Evolutionary conservation across 345 rosid genomes (phyloP).

Genomic region (Rhodomyrtus tomentosa): DNA sequence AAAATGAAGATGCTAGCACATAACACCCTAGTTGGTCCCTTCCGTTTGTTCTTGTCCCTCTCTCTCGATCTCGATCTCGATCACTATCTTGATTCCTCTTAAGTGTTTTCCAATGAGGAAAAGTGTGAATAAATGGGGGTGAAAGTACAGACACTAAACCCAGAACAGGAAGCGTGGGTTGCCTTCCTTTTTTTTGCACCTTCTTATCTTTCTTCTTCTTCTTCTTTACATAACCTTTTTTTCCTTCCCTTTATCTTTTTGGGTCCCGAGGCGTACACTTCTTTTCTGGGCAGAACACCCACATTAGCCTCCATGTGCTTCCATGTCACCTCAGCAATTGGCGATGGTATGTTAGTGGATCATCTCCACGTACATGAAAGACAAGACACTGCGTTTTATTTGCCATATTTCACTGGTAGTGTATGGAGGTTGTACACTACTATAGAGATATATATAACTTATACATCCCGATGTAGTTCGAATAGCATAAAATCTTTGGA

Average conservation of each 20-base stretch:
- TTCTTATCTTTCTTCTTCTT: neutral
- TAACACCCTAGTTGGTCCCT: neutral
- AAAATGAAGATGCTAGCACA: neutral
- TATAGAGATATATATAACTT: neutral
- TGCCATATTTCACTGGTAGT: neutral
- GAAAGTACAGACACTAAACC: neutral
- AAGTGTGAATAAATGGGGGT: neutral
- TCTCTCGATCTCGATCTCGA: neutral
- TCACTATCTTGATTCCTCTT: neutral
- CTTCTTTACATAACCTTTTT: neutral
- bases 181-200: neutral
- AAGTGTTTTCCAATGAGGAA: neutral
- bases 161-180: slow-evolving; percentile 1
- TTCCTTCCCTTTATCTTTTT: slow-evolving; percentile 1
- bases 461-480: neutral
- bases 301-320: slow-evolving; percentile 3
- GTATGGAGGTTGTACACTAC: neutral
- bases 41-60: neutral
- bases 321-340: neutral
- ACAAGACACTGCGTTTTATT: neutral
- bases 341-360: neutral
- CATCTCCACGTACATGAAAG: slow-evolving; percentile 1
- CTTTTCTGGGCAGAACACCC: neutral
- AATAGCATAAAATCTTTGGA: neutral
- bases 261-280: neutral